Evolutionary conservation across 257 asterid species (phyloP), one percentile per base, ranked within the genome.

Genomic region (Linderniella brevidens): DNA sequence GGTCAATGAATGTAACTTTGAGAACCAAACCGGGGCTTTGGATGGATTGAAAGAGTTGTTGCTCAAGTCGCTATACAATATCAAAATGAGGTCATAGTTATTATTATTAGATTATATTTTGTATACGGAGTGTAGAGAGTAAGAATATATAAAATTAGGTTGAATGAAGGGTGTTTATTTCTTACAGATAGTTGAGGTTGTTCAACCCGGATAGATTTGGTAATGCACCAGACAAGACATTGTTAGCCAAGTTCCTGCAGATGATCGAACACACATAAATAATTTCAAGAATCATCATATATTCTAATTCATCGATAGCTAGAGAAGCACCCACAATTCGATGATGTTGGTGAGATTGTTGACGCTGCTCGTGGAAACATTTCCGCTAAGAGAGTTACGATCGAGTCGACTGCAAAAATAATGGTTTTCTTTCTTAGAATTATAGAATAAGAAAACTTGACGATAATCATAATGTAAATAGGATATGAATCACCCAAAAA

Each of bases 181-280:
- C 32, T 25, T 25, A 25, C 32, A 25, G 32, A 25, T 25, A 25
- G 32, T 25, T 25, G 32, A 25, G 32, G 6, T 25, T 25, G 32
- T 15, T 15, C 87, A 82, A 53, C 66, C 70, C 80, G 42, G 74
- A 60, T 59, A 86, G 74, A 70, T 79, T 55, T 7, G 97, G 97
- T 52, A 86, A 45, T 15, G 67, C 48, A 53, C 97, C 97, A 46
- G 61, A 45, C 58, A 86, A 58, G 36, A 25, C 37, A 58, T 86
- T 86, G 72, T 86, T 86, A n/a, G 94, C 72, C 66, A 87, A 53
- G 77, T 19, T 58, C 75, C 97, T 87, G 74, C 20, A 55, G 6
- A 25, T 25, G 6, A 25, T 2, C 6, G 32, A 25, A 2, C 32
- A 25, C 6, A 25, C 32, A n/a, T n/a, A 6, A 25, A 25, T 25